phyloP scores from a whole-genome alignment of 1,284 basidiomycete genomes.

The Uromyces viciae-fabae region DNA sequence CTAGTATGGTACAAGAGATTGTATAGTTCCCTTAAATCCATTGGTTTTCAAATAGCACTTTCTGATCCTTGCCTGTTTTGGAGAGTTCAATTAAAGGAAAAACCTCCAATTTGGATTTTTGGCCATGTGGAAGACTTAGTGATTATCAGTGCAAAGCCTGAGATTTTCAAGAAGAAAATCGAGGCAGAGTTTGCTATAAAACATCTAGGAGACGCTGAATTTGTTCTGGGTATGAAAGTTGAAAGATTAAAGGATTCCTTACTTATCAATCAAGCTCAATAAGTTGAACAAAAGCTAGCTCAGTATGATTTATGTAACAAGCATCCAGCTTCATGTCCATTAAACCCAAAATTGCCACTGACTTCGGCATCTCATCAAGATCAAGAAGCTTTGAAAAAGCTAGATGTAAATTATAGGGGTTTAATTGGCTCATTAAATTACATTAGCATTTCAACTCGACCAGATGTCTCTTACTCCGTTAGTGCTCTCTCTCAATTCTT shows the following conservation, averaged over 20 bases:
- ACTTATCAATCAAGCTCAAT: neutral
- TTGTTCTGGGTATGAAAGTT: neutral
- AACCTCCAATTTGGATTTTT: neutral
- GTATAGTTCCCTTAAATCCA: neutral
- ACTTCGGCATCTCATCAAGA: neutral
- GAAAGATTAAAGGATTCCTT: neutral
- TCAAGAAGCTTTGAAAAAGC: neutral
- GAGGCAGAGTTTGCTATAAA: neutral
- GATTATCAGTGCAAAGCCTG: neutral
- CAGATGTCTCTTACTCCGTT: neutral
- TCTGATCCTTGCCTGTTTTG: neutral
- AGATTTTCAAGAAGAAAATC: neutral
- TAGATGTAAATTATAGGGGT: neutral
- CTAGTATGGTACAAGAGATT: neutral
- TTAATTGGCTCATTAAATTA: neutral
- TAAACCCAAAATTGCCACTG: neutral
- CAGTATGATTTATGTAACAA: neutral
- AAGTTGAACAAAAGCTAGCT: neutral
- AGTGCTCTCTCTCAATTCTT: neutral
- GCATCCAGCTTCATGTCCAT: neutral
- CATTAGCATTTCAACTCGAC: neutral
- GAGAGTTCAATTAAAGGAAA: neutral
- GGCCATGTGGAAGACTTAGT: neutral
- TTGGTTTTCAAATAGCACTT: neutral
- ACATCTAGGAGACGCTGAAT: neutral